Percentiles rank a stretch among this genome's conserved stretches.
These are phyloP conservation scores for Heterobasidion occidentale DNA, from an alignment of 1,284 basidiomycete genomes.

Conservation along the genomic window DNA sequence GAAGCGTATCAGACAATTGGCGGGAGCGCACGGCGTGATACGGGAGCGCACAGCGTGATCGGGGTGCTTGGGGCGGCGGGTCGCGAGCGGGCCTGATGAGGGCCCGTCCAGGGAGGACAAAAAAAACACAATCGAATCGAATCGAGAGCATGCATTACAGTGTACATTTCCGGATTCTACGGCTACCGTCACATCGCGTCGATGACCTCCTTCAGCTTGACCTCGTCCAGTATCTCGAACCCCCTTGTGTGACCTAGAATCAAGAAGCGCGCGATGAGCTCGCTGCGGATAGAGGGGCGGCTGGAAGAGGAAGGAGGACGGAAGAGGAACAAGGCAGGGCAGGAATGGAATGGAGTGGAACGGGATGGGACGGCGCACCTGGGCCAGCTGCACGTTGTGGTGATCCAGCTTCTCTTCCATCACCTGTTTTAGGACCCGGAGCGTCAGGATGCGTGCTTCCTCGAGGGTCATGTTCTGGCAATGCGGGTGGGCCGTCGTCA, in stretches of 20 bases:
- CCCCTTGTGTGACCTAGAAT: slow-evolving; percentile 62
- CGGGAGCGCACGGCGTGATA: too few relatives aligned
- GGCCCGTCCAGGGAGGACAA: too few relatives aligned
- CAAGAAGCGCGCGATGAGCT: neutral
- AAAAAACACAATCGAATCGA: too few relatives aligned
- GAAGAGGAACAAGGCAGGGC: neutral
- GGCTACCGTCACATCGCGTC: slow-evolving; percentile 54
- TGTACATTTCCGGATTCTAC: neutral
- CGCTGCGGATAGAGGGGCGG: neutral
- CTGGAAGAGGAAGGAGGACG: neutral
- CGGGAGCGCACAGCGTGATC: too few relatives aligned
- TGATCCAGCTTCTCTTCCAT: slow-evolving; percentile 99
- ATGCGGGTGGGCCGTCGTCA: neutral
- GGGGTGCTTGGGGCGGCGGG: too few relatives aligned
- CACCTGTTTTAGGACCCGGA: slow-evolving; percentile 95
- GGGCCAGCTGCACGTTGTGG: slow-evolving; percentile 96
- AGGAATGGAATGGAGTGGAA: neutral
- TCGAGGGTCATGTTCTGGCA: slow-evolving; percentile 83
- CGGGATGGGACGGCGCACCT: slow-evolving; percentile 40
- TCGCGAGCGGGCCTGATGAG: too few relatives aligned
- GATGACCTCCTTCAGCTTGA: slow-evolving; percentile 72
- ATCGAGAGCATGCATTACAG: neutral
- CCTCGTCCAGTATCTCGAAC: slow-evolving; percentile 84
- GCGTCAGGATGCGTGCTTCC: slow-evolving; percentile 83
- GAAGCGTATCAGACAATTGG: too few relatives aligned